A percentile compares a stretch with the other conserved stretches of the same genome.
Evolutionary conservation across 495 filamentous ascomycete genomes (phyloP).

Genomic region (Parathielavia appendiculata): DNA sequence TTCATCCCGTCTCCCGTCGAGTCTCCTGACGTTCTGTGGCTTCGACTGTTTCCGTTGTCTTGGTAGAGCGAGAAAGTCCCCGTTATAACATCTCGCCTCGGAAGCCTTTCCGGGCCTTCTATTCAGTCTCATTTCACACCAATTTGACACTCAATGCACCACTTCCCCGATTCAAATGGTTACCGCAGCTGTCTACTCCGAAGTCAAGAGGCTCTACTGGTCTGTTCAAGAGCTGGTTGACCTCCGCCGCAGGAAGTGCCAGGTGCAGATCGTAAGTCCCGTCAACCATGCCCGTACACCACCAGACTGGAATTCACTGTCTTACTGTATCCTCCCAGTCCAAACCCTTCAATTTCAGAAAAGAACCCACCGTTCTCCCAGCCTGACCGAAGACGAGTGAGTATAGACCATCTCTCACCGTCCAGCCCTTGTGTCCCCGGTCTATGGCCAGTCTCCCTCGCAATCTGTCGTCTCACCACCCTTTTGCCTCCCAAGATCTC

Average conservation of each 20-base stretch:
- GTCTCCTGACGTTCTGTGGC: neutral
- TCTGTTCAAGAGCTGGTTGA: slow-evolving; percentile 23
- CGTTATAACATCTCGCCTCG: neutral
- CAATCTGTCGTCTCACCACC: neutral
- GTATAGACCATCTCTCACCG: slow-evolving; percentile 7
- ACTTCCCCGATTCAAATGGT: neutral
- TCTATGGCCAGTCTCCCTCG: no score
- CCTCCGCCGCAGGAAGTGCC: slow-evolving; percentile 20
- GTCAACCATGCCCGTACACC: neutral
- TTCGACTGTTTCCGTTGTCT: neutral
- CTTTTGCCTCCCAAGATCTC: slow-evolving; percentile 24
- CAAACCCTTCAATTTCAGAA: slow-evolving; percentile 44
- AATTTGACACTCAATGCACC: neutral
- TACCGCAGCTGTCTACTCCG: slow-evolving; percentile 20
- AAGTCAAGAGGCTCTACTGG: slow-evolving; percentile 26
- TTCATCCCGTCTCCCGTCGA: neutral
- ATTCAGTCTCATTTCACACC: neutral
- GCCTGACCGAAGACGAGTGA: slow-evolving; percentile 43
- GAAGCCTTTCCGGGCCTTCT: neutral
- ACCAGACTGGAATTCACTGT: neutral
- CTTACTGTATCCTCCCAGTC: slow-evolving; percentile 36
- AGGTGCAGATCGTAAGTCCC: slow-evolving; percentile 25
- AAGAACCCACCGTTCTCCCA: slow-evolving; percentile 34
- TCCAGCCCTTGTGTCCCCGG: neutral
- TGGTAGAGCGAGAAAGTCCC: neutral